Conservation (phyloP, 176 grass and related monocot genomes). For the Typha latifolia region DNA sequence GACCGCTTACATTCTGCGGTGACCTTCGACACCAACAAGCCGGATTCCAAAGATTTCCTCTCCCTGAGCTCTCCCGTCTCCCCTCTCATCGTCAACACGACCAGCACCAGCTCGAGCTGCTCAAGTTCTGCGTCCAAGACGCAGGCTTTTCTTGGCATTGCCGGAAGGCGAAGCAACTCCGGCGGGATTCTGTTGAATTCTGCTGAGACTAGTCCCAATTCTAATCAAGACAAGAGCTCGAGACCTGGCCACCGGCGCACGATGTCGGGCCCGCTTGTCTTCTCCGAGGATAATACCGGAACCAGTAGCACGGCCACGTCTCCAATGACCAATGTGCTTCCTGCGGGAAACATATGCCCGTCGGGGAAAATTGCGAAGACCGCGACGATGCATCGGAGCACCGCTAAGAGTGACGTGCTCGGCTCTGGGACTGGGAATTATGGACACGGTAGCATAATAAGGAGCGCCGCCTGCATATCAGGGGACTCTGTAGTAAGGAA, state of each 20-base stretch:
- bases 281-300: neutral
- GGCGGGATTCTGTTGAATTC: too few species aligned
- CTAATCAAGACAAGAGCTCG: neutral
- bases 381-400: neutral
- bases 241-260: slow-evolving; percentile 2
- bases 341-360: slow-evolving; percentile 6
- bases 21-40: too few species aligned
- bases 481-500: too few species aligned
- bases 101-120: too few species aligned
- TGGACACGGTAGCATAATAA: slow-evolving; percentile 7
- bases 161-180: too few species aligned
- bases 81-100: too few species aligned
- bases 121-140: too few species aligned
- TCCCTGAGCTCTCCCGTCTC: too few species aligned
- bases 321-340: neutral
- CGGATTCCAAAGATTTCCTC: too few species aligned
- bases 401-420: slow-evolving; percentile 2
- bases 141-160: too few species aligned
- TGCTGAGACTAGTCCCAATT: too few species aligned
- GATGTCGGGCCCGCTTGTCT: neutral
- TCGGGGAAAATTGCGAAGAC: slow-evolving; percentile 2
- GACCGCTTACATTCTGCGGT: too few species aligned
- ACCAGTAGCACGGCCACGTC: slow-evolving; percentile 2
- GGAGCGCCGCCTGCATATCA: neutral
- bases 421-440: slow-evolving; percentile 6